Conservation (phyloP, 495 filamentous ascomycete genomes). For the Neurospora africana region DNA sequence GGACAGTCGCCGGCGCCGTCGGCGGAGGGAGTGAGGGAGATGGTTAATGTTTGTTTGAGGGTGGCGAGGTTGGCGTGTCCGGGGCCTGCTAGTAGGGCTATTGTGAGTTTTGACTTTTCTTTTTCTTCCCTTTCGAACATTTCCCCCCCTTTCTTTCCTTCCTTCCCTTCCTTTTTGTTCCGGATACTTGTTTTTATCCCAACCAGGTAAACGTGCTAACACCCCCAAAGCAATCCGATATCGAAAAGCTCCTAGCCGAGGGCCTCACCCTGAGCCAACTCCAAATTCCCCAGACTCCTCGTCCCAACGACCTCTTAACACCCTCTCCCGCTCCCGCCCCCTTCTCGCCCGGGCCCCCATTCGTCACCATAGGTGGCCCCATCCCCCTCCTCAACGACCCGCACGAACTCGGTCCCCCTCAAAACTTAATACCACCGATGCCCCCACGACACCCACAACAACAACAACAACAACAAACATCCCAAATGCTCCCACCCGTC, state of each 20-base stretch:
- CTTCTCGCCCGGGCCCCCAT: constrained; percentile 1
- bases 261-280: constrained; percentile 14
- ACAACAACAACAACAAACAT: constrained; percentile 1
- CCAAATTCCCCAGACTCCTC: constrained; percentile 4
- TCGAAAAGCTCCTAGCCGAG: constrained; percentile 32
- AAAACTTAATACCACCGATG: not conserved
- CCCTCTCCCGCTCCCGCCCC: not conserved
- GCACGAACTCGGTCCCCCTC: not conserved
- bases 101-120: too few relatives aligned
- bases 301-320: not conserved
- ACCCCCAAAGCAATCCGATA: constrained; percentile 28
- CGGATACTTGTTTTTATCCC: too few relatives aligned
- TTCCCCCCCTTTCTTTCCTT: too few relatives aligned
- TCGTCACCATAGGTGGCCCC: constrained; percentile 10
- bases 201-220: constrained; percentile 4
- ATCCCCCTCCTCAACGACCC: not conserved
- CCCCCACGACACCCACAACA: constrained; percentile 3
- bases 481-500: not conserved
- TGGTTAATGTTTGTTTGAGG: constrained; percentile 18
- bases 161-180: too few relatives aligned
- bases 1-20: constrained; percentile 14
- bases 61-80: constrained; percentile 16
- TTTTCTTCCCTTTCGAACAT: too few relatives aligned
- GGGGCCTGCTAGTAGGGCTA: constrained; percentile 25
- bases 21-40: constrained; percentile 18